Conservation (phyloP, 495 filamentous ascomycete genomes). For the Elasticomyces elasticus region DNA sequence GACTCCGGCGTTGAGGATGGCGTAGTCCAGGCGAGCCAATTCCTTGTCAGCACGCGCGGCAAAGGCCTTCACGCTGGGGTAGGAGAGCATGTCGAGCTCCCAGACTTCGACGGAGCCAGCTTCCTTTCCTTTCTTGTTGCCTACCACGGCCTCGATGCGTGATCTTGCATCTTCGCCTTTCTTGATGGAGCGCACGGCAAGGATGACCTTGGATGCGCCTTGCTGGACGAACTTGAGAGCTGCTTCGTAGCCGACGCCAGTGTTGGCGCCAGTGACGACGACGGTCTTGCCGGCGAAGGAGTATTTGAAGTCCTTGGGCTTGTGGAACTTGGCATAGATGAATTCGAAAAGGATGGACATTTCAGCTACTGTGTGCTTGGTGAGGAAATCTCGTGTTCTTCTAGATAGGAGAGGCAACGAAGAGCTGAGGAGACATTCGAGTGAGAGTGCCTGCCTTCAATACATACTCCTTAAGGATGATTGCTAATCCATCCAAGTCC, state of each 20-base stretch:
- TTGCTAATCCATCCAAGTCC: no score
- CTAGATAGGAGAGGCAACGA: no score
- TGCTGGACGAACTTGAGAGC: conserved; percentile 15
- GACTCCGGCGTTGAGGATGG: conserved; percentile 23
- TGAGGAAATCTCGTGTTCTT: no score
- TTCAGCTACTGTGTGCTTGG: no score
- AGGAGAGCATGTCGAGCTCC: conserved; percentile 24
- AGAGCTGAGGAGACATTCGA: no score
- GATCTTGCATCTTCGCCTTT: conserved; percentile 18
- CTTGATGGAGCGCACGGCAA: conserved; percentile 10
- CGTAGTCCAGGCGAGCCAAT: conserved; percentile 20
- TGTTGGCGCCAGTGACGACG: conserved; percentile 17
- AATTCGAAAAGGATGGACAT: not conserved
- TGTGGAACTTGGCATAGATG: not conserved
- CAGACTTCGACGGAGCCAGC: conserved; percentile 20
- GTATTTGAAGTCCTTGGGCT: conserved; percentile 8
- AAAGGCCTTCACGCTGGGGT: conserved; percentile 23
- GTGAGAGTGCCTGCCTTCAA: no score
- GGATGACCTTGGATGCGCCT: conserved; percentile 9
- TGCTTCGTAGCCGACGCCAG: conserved; percentile 17
- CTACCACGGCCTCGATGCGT: conserved; percentile 2
- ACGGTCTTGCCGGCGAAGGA: conserved; percentile 14
- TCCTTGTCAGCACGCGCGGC: conserved; percentile 7
- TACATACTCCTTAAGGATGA: no score
- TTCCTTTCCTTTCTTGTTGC: not conserved